Evolutionary conservation across 2,329 filamentous ascomycete species (phyloP).

Genomic region (Scortechinia acanthostroma): DNA sequence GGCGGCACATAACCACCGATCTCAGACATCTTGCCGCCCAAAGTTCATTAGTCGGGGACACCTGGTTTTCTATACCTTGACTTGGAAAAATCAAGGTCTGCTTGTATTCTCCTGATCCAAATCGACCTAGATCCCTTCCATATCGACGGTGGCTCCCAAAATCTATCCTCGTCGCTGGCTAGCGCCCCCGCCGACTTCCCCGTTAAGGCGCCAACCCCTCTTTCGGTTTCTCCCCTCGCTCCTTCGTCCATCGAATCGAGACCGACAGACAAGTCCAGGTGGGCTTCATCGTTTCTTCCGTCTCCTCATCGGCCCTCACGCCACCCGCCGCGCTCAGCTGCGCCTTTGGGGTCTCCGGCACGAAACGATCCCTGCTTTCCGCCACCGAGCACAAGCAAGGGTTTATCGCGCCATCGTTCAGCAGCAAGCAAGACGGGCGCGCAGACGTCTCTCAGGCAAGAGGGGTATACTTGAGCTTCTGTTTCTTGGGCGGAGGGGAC

Average conservation of each 20-base stretch:
- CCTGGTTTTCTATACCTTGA: no score
- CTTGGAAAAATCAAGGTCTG: no score
- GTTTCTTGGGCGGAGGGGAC: background rate
- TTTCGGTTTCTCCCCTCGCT: background rate
- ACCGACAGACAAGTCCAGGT: background rate
- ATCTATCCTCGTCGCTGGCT: no score
- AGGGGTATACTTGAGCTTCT: background rate
- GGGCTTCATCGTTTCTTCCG: background rate
- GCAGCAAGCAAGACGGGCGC: background rate
- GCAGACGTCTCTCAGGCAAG: background rate
- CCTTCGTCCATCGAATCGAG: background rate
- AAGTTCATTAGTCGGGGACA: no score
- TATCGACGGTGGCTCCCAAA: background rate
- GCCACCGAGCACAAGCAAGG: background rate
- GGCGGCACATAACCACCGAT: no score
- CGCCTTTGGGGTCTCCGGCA: background rate
- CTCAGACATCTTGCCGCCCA: no score
- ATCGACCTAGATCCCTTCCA: no score
- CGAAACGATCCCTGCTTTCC: conserved; percentile 1
- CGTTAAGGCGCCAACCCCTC: background rate
- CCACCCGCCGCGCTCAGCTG: background rate
- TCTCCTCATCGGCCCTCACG: background rate
- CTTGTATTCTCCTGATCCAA: no score
- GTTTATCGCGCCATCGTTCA: background rate
- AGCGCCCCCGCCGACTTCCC: background rate